Base-by-base conservation (phyloP, 768 basidiomycete species). In the Tulasnella sp. region DNA sequence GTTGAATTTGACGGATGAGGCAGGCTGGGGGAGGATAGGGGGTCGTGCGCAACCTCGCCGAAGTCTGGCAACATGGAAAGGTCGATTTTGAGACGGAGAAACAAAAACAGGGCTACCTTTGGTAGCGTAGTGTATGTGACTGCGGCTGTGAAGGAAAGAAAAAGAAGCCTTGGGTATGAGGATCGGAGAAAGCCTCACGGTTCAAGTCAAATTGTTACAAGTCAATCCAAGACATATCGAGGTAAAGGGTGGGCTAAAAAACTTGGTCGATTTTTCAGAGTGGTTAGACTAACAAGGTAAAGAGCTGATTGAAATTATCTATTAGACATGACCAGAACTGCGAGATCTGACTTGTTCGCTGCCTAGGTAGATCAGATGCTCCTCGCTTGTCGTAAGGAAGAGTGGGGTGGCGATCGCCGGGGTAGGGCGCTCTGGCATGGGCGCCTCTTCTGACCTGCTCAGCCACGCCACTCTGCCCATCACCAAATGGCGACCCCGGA, bases 161-260 rank as follows among this genome's bases (percentile, higher is more conserved):
- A 48, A 15, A 18, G 16, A 48, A 18, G 11, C 16, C 2, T 1
- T 1, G 46, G 3, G 2, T 13, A 10, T 3, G 20, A 16, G 46
- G 18, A 18, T 16, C 11, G 57, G 9, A 13, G 57, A 61, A 61
- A 29, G 23, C 29, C n/a, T 18, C 51, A 20, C 51, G 18, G 57
- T 61, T 61, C 57, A 61, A 61, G 57, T 61, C 57, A 61, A 61
- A 61, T 61, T 61, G 57, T 61, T 61, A 11, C 57, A 61, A 61
- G 57, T 61, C 57, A 61, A 61, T 61, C 57, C 57, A 15, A 61
- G 57, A 29, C 57, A 61, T 61, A 61, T 61, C 57, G 57, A 61
- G 57, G 23, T 55, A 26, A 18, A 55, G 51, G n/a, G 51, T 26
- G 18, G n/a, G n/a, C n/a, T 20, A 61, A 26, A 23, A 61, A 29